A percentile compares a stretch with the other conserved stretches of the same genome.
Evolutionary conservation across 2,329 filamentous ascomycete species (phyloP).

Genomic region (Fusarium paranaense): DNA sequence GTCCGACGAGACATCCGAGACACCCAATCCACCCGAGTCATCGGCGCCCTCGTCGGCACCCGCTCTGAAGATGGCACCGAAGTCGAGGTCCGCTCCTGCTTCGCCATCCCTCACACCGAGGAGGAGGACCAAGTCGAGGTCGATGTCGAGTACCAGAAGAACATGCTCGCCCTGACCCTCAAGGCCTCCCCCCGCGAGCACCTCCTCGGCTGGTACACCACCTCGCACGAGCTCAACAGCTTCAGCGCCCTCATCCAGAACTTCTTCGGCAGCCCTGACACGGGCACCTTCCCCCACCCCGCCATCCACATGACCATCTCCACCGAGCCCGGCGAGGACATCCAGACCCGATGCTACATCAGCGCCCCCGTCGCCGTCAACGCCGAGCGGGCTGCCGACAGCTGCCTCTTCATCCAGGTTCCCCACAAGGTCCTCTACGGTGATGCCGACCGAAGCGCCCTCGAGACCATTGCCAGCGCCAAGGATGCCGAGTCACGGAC

Average conservation of each 20-base stretch:
- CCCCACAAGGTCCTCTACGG: slow-evolving; percentile 93
- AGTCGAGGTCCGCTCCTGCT: slow-evolving; percentile 94
- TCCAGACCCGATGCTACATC: slow-evolving; percentile 94
- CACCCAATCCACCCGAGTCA: slow-evolving; percentile 92
- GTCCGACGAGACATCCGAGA: slow-evolving; percentile 81
- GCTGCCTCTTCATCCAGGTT: slow-evolving; percentile 96
- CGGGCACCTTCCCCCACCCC: slow-evolving; percentile 97
- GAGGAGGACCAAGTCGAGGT: slow-evolving; percentile 99
- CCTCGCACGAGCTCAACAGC: slow-evolving; percentile 94
- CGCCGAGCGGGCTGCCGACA: slow-evolving; percentile 93
- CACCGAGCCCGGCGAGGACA: slow-evolving; percentile 87
- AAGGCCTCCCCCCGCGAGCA: slow-evolving; percentile 94
- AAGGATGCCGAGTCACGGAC: slow-evolving; percentile 82
- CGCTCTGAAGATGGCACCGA: slow-evolving; percentile 97
- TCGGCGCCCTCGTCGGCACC: slow-evolving; percentile 92
- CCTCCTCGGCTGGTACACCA: slow-evolving; percentile 98
- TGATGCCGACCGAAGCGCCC: slow-evolving; percentile 73
- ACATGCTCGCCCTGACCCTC: slow-evolving; percentile 95
- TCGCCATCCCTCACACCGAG: slow-evolving; percentile 98
- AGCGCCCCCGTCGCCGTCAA: slow-evolving; percentile 95
- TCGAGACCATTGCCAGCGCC: slow-evolving; percentile 87
- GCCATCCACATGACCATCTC: slow-evolving; percentile 96
- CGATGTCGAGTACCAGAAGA: slow-evolving; percentile 99
- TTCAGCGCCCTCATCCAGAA: slow-evolving; percentile 98
- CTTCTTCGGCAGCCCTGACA: slow-evolving; percentile 97